Evolutionary conservation across 768 basidiomycete species (phyloP).

Genomic region (Amanita pseudoporphyria): DNA sequence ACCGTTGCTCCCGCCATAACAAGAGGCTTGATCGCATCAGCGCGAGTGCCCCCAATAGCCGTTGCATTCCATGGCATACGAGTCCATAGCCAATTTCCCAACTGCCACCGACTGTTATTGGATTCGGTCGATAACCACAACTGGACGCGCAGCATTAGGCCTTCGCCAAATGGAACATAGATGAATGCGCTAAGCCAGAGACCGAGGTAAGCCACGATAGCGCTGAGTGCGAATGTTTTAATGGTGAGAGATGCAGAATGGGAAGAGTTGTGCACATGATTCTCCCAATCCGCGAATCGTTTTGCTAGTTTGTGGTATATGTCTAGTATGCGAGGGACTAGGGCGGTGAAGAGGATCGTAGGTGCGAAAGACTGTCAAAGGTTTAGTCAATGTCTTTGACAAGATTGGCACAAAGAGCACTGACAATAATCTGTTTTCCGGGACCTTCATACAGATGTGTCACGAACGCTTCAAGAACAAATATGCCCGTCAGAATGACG

Average conservation of each 20-base stretch:
- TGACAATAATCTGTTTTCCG: constrained; percentile 66
- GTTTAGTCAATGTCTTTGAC: not conserved
- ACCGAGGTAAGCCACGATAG: constrained; percentile 85
- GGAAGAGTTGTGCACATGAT: constrained; percentile 73
- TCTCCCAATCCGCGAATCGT: constrained; percentile 81
- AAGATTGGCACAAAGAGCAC: constrained; percentile 18
- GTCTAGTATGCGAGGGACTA: constrained; percentile 74
- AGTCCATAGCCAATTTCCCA: constrained; percentile 14
- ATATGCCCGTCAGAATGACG: constrained; percentile 69
- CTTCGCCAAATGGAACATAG: constrained; percentile 89
- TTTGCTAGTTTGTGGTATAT: constrained; percentile 63
- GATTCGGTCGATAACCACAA: constrained; percentile 24
- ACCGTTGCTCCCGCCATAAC: not conserved
- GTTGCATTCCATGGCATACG: constrained; percentile 21
- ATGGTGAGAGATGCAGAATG: constrained; percentile 74
- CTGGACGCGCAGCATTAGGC: constrained; percentile 57
- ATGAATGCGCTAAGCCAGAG: constrained; percentile 92
- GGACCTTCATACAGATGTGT: constrained; percentile 84
- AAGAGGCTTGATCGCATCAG: not conserved
- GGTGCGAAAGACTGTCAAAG: constrained; percentile 59
- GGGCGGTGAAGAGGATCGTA: constrained; percentile 69
- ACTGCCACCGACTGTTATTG: constrained; percentile 13
- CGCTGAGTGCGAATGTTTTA: constrained; percentile 85
- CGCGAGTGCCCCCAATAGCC: not conserved
- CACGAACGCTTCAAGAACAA: constrained; percentile 86